These are phyloP conservation scores for Microcyclospora pomicola DNA, from an alignment of 2,329 filamentous ascomycete species.

Conservation along the genomic window DNA sequence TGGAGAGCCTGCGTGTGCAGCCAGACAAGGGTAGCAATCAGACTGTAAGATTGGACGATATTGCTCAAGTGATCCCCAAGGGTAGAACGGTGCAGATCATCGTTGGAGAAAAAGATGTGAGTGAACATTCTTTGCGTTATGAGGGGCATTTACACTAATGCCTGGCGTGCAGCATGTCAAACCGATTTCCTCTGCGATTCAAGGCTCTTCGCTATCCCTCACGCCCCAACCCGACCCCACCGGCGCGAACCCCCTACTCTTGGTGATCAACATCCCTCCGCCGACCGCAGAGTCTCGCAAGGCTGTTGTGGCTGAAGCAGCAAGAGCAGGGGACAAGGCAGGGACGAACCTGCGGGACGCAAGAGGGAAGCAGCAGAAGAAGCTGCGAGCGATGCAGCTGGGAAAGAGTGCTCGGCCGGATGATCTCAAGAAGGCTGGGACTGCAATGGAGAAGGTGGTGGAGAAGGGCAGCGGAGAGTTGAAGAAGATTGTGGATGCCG, in stretches of 20 bases:
- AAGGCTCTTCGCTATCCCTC: slow-evolving; percentile 36
- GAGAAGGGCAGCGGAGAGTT: slow-evolving; percentile 35
- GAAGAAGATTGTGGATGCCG: slow-evolving; percentile 35
- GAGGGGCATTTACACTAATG: neutral
- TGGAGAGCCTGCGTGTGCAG: slow-evolving; percentile 49
- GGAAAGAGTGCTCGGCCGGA: slow-evolving; percentile 32
- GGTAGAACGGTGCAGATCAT: slow-evolving; percentile 48
- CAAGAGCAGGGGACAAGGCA: slow-evolving; percentile 30
- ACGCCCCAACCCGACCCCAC: slow-evolving; percentile 37
- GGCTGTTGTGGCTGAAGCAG: slow-evolving; percentile 18
- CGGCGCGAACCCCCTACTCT: slow-evolving; percentile 34
- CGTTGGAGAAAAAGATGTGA: slow-evolving; percentile 49
- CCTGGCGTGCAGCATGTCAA: slow-evolving; percentile 36
- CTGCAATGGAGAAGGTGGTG: slow-evolving; percentile 37
- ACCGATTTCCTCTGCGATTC: slow-evolving; percentile 39
- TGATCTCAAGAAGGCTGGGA: slow-evolving; percentile 35
- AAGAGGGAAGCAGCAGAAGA: slow-evolving; percentile 36
- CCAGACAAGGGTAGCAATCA: slow-evolving; percentile 38
- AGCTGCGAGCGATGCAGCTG: slow-evolving; percentile 30
- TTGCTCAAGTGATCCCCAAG: slow-evolving; percentile 55
- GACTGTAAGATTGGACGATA: slow-evolving; percentile 42
- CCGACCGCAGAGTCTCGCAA: slow-evolving; percentile 41
- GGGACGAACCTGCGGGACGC: slow-evolving; percentile 29
- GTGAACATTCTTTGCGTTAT: slow-evolving; percentile 15
- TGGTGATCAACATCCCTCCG: slow-evolving; percentile 42